phyloP scores from a whole-genome alignment of 2,329 filamentous ascomycete genomes.

The Beauveria pseudobassiana region DNA sequence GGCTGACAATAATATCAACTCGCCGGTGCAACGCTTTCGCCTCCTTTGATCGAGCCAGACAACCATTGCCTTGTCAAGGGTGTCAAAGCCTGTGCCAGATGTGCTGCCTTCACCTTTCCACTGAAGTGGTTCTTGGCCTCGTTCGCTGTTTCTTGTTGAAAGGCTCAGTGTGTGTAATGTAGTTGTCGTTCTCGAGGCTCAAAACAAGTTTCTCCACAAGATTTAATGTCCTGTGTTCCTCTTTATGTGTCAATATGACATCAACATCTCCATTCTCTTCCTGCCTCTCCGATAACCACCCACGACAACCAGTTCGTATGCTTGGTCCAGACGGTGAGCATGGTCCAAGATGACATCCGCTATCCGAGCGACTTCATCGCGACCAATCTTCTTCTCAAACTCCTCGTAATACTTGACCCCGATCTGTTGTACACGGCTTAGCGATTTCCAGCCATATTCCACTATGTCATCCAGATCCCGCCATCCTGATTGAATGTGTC shows the following conservation, averaged over 20 bases:
- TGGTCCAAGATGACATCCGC: slow-evolving; percentile 55
- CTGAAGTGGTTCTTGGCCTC: slow-evolving; percentile 55
- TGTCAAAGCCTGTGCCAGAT: slow-evolving; percentile 64
- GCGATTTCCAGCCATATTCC: slow-evolving; percentile 67
- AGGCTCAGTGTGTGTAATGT: slow-evolving; percentile 75
- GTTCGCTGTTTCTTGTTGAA: slow-evolving; percentile 60
- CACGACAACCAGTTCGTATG: slow-evolving; percentile 55
- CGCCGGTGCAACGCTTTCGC: slow-evolving; percentile 57
- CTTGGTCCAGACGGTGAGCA: slow-evolving; percentile 53
- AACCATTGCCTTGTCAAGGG: slow-evolving; percentile 82
- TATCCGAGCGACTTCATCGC: slow-evolving; percentile 66
- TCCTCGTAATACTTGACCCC: slow-evolving; percentile 92
- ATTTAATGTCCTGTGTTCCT: slow-evolving; percentile 58
- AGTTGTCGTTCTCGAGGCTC: slow-evolving; percentile 58
- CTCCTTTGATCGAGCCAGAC: slow-evolving; percentile 62
- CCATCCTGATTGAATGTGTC: slow-evolving; percentile 47
- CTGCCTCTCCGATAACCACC: slow-evolving; percentile 81
- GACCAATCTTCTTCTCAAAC: slow-evolving; percentile 62
- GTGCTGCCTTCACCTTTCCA: slow-evolving; percentile 38
- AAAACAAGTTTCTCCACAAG: slow-evolving; percentile 66
- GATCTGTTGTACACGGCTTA: slow-evolving; percentile 82
- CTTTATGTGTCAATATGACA: slow-evolving; percentile 71
- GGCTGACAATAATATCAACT: slow-evolving; percentile 86
- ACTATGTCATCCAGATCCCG: slow-evolving; percentile 78
- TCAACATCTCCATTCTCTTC: slow-evolving; percentile 72